Conservation (phyloP, 345 rosid genomes). For the Gossypium bickii region DNA sequence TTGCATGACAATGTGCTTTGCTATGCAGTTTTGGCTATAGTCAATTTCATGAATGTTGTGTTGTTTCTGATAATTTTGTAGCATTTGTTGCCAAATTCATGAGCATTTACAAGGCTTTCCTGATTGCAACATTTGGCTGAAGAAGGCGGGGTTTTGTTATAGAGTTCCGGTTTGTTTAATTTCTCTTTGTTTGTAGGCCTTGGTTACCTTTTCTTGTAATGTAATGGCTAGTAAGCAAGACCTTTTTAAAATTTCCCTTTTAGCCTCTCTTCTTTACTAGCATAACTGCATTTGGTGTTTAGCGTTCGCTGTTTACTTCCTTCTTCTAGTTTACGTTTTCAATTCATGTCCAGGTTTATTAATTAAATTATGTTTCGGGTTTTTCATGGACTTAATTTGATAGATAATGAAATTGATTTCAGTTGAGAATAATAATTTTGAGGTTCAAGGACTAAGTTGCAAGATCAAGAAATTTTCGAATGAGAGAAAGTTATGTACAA, state of each 20-base stretch:
- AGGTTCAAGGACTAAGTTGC: not conserved
- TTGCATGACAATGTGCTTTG: not conserved
- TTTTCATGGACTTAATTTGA: not conserved
- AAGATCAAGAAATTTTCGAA: not conserved
- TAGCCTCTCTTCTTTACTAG: not conserved
- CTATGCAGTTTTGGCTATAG: not conserved
- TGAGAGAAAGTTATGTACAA: not conserved
- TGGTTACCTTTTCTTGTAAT: not conserved
- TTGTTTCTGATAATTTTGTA: conserved; percentile 27
- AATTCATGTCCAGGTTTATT: not conserved
- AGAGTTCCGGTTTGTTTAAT: too few species aligned
- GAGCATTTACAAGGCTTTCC: conserved; percentile 87
- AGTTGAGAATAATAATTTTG: not conserved
- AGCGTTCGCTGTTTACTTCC: not conserved
- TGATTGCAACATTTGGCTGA: conserved; percentile 76
- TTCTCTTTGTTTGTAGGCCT: too few species aligned
- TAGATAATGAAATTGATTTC: not conserved
- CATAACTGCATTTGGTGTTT: not conserved
- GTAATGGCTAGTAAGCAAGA: not conserved
- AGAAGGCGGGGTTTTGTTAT: conserved; percentile 4
- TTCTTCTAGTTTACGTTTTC: not conserved
- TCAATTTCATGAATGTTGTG: not conserved
- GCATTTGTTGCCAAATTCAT: conserved; percentile 94
- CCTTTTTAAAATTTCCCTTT: not conserved
- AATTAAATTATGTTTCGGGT: too few species aligned